Evolutionary conservation across 257 asterid genomes (phyloP).

Genomic region (Verbascum thapsus): DNA sequence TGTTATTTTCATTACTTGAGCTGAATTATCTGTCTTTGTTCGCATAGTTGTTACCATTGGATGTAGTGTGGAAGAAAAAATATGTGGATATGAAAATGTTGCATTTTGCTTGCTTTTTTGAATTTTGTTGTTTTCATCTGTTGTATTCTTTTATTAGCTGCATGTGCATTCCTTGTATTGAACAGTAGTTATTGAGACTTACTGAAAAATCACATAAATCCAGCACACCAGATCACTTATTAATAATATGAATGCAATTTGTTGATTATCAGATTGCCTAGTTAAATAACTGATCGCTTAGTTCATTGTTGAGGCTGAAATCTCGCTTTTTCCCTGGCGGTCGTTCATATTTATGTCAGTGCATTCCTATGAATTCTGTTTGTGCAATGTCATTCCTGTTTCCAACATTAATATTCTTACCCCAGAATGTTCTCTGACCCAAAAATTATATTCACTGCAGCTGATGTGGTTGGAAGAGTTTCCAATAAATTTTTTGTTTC

Average conservation of each 20-base stretch:
- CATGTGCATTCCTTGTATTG: background rate
- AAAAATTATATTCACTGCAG: constrained; percentile 27
- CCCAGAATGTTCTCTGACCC: background rate
- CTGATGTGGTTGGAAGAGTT: no score
- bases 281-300: background rate
- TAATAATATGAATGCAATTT: constrained; percentile 15
- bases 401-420: constrained; percentile 3
- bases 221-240: constrained; percentile 14
- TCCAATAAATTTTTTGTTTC: no score
- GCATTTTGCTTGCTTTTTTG: constrained; percentile 12
- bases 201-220: background rate
- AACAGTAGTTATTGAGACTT: background rate
- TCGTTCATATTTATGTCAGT: background rate
- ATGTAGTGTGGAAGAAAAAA: background rate
- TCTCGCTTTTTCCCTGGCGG: background rate
- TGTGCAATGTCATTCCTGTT: background rate
- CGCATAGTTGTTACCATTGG: background rate
- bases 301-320: constrained; percentile 1
- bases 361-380: background rate
- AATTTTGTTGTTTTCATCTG: background rate
- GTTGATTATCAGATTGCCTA: background rate
- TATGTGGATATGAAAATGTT: constrained; percentile 8
- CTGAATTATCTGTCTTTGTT: background rate
- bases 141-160: constrained; percentile 16
- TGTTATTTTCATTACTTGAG: background rate